Evolutionary conservation across 768 basidiomycete genomes (phyloP).

Genomic region (Chalciporus piperatus): DNA sequence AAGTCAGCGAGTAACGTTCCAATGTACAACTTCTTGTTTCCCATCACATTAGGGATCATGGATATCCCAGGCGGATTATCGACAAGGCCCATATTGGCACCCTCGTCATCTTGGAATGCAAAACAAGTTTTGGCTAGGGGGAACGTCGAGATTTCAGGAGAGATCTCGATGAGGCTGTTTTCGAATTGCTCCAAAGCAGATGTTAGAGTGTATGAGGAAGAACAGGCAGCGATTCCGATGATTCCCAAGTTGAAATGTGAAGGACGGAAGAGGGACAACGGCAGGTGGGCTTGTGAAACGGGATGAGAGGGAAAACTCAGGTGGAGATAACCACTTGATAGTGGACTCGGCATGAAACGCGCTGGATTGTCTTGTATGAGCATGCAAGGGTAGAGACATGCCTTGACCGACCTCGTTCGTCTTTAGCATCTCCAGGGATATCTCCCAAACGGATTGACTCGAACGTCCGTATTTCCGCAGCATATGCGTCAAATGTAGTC

Average conservation of each 20-base stretch:
- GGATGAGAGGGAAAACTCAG: slow-evolving; percentile 77
- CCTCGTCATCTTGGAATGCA: slow-evolving; percentile 73
- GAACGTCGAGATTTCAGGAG: slow-evolving; percentile 63
- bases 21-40: slow-evolving; percentile 84
- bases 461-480: slow-evolving; percentile 69
- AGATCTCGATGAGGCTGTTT: slow-evolving; percentile 58
- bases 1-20: slow-evolving; percentile 87
- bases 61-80: slow-evolving; percentile 63
- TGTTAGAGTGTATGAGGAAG: slow-evolving; percentile 49
- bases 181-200: slow-evolving; percentile 66
- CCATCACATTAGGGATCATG: slow-evolving; percentile 81
- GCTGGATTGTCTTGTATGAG: slow-evolving; percentile 39
- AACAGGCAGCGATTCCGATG: slow-evolving; percentile 79
- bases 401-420: slow-evolving; percentile 61
- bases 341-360: slow-evolving; percentile 76
- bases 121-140: slow-evolving; percentile 82
- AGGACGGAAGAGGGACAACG: slow-evolving; percentile 70
- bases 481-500: slow-evolving; percentile 70
- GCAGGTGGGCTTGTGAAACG: slow-evolving; percentile 60
- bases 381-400: background rate
- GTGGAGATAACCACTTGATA: slow-evolving; percentile 79
- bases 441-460: slow-evolving; percentile 75
- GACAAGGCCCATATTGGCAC: slow-evolving; percentile 50
- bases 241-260: slow-evolving; percentile 86
- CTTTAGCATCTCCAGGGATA: slow-evolving; percentile 75